Conservation (phyloP, 768 basidiomycete genomes). For the Gyrodon lividus region DNA sequence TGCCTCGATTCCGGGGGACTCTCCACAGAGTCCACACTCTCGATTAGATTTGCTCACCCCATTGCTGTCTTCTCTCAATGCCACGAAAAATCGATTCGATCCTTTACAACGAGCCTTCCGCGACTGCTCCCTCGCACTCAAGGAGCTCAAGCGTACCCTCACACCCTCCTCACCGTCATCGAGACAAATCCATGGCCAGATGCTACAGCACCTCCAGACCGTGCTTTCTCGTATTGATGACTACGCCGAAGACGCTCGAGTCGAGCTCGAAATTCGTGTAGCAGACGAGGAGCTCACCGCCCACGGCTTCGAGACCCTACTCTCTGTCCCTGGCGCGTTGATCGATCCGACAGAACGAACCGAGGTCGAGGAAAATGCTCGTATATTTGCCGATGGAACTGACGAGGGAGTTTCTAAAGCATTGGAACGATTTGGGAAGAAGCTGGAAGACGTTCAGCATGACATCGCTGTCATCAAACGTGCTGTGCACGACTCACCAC, state of each 20-base stretch:
- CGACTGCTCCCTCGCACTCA: constrained; percentile 67
- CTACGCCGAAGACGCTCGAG: constrained; percentile 74
- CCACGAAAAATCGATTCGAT: constrained; percentile 55
- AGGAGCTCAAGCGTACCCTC: constrained; percentile 45
- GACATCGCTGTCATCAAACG: constrained; percentile 72
- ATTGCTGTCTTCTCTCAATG: constrained; percentile 47
- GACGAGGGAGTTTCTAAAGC: constrained; percentile 49
- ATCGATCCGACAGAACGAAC: constrained; percentile 18
- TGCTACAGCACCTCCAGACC: constrained; percentile 38
- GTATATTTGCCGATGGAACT: constrained; percentile 54
- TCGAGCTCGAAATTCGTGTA: constrained; percentile 78
- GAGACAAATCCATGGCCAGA: not conserved
- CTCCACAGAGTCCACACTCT: not conserved
- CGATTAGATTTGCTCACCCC: constrained; percentile 10
- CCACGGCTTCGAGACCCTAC: constrained; percentile 67
- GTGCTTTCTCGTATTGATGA: constrained; percentile 67
- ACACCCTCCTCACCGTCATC: constrained; percentile 6
- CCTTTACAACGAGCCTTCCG: constrained; percentile 60
- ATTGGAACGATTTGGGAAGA: constrained; percentile 47
- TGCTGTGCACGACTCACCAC: constrained; percentile 44
- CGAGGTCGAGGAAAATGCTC: constrained; percentile 51
- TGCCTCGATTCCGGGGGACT: not conserved
- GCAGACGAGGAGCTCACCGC: constrained; percentile 68
- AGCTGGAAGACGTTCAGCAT: constrained; percentile 72
- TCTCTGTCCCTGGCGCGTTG: constrained; percentile 54